Evolutionary conservation across 2,329 filamentous ascomycete species (phyloP).

Genomic region (Colletotrichum tropicale): DNA sequence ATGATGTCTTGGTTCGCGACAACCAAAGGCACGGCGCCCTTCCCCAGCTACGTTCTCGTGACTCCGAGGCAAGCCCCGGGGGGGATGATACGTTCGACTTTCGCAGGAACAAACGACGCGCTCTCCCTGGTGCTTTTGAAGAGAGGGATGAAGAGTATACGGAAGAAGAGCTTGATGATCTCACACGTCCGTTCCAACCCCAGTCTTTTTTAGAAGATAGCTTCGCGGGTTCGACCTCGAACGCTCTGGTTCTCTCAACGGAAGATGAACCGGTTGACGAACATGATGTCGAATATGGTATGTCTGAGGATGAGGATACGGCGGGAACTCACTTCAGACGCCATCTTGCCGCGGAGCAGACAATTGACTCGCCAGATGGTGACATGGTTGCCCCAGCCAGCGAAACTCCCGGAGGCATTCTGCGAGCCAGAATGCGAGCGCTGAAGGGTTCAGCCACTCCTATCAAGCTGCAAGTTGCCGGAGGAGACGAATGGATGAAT

Average conservation of each 20-base stretch:
- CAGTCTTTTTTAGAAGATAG: conserved; percentile 93
- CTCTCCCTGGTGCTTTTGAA: conserved; percentile 83
- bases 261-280: conserved; percentile 61
- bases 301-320: conserved; percentile 73
- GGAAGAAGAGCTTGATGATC: conserved; percentile 46
- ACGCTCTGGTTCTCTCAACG: conserved; percentile 61
- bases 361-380: conserved; percentile 54
- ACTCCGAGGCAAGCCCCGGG: conserved; percentile 36
- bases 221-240: conserved; percentile 81
- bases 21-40: not conserved
- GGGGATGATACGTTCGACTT: conserved; percentile 65
- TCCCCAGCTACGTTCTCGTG: conserved; percentile 27
- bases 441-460: conserved; percentile 65
- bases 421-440: conserved; percentile 68
- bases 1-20: not conserved
- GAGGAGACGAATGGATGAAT: conserved; percentile 88
- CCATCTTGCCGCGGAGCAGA: conserved; percentile 78
- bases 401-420: conserved; percentile 64
- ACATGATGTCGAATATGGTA: conserved; percentile 79
- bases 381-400: conserved; percentile 48
- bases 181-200: conserved; percentile 35
- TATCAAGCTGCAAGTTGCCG: conserved; percentile 63
- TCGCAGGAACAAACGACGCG: conserved; percentile 44
- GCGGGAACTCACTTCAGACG: conserved; percentile 77
- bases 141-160: conserved; percentile 56